Evolutionary conservation across 2,329 filamentous ascomycete genomes (phyloP).

Genomic region (Beauveria caledonica): DNA sequence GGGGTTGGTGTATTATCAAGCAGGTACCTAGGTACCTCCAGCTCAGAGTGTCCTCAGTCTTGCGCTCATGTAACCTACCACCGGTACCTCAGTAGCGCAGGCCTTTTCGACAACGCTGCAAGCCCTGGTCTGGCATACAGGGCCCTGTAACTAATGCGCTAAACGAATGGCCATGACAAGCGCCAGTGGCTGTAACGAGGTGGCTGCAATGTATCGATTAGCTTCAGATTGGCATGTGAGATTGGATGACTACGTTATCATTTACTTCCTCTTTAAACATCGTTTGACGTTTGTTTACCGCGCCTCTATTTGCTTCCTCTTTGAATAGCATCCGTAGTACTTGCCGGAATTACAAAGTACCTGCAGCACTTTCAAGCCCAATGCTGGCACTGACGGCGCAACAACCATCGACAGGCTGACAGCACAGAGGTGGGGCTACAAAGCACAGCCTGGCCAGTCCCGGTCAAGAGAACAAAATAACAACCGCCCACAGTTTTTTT

Average conservation of each 20-base stretch:
- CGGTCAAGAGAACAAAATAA: constrained; percentile 18
- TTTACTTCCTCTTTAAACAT: no score
- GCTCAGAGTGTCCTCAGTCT: no score
- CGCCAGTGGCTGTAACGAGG: neutral
- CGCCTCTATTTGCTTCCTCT: neutral
- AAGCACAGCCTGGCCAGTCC: constrained; percentile 13
- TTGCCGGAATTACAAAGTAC: neutral
- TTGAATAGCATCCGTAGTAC: no score
- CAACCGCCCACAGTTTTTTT: constrained; percentile 17
- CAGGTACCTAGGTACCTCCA: no score
- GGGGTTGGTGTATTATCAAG: neutral
- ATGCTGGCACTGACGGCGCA: neutral
- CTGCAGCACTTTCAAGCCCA: neutral
- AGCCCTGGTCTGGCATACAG: neutral
- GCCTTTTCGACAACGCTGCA: neutral
- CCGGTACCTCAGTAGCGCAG: neutral
- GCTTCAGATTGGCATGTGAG: neutral
- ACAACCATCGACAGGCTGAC: no score
- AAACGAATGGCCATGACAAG: neutral
- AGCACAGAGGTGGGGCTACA: constrained; percentile 1
- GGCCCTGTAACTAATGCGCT: neutral
- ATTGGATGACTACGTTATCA: no score
- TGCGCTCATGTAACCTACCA: neutral
- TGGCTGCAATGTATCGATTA: neutral
- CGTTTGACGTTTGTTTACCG: no score